Evolutionary conservation across 2,329 filamentous ascomycete species (phyloP).

Genomic region (Aspergillus flavus): DNA sequence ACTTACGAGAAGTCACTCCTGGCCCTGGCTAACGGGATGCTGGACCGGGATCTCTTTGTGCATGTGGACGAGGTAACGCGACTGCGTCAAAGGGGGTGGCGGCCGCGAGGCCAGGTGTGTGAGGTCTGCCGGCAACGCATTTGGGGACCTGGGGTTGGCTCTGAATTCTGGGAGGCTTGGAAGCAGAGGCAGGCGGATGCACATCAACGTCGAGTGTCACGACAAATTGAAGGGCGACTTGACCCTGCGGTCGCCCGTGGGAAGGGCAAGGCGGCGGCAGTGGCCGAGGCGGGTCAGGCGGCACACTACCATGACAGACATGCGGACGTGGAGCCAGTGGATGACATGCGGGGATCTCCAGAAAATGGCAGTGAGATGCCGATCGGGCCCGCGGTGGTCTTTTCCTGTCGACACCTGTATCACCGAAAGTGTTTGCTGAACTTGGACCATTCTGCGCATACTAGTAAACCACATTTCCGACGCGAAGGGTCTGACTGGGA

Average conservation of each 20-base stretch:
- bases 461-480: conserved; percentile 16
- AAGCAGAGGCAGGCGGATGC: conserved; percentile 57
- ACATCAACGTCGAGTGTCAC: conserved; percentile 32
- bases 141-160: conserved; percentile 86
- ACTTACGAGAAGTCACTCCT: conserved; percentile 92
- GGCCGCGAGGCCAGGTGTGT: conserved; percentile 82
- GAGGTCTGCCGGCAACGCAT: conserved; percentile 80
- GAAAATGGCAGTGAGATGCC: conserved; percentile 14
- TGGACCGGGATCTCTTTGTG: conserved; percentile 86
- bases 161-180: conserved; percentile 80
- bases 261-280: conserved; percentile 44
- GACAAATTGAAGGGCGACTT: conserved; percentile 30
- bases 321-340: conserved; percentile 16
- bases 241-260: conserved; percentile 34
- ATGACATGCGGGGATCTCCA: conserved; percentile 1
- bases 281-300: conserved; percentile 22
- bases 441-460: conserved; percentile 17
- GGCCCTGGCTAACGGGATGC: conserved; percentile 77
- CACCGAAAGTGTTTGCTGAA: conserved; percentile 49
- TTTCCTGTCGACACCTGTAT: conserved; percentile 53
- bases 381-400: conserved; percentile 43
- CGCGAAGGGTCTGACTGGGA: conserved; percentile 32
- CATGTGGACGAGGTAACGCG: conserved; percentile 75
- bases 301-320: conserved; percentile 18
- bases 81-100: conserved; percentile 83